A percentile compares a stretch with the other conserved stretches of the same genome.
phyloP scores from a whole-genome alignment of 257 asterid species.

The Rauvolfia tetraphylla region DNA sequence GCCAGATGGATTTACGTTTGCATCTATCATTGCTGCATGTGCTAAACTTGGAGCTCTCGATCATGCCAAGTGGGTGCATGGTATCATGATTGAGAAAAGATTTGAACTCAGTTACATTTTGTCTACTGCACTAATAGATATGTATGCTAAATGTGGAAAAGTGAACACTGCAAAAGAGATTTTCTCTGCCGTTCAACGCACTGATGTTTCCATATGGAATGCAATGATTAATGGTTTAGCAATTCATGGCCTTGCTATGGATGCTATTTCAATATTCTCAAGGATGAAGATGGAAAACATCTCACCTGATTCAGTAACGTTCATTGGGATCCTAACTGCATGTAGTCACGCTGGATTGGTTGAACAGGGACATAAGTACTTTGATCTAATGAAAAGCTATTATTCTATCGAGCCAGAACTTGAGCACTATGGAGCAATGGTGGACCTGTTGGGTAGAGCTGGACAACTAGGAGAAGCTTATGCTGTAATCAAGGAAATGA shows the following conservation, averaged over 20 bases:
- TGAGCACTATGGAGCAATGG: slow-evolving; percentile 85
- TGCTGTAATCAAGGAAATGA: slow-evolving; percentile 57
- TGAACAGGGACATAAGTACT: slow-evolving; percentile 54
- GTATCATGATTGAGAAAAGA: slow-evolving; percentile 49
- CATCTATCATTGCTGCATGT: slow-evolving; percentile 63
- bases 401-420: slow-evolving; percentile 58
- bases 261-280: slow-evolving; percentile 49
- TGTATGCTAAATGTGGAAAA: slow-evolving; percentile 83
- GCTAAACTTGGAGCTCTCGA: slow-evolving; percentile 65
- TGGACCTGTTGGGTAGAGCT: slow-evolving; percentile 67
- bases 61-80: slow-evolving; percentile 71
- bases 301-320: slow-evolving; percentile 59
- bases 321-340: slow-evolving; percentile 62
- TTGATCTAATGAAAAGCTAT: slow-evolving; percentile 48
- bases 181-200: slow-evolving; percentile 35
- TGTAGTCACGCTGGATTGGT: slow-evolving; percentile 71
- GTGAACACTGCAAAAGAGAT: slow-evolving; percentile 54
- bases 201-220: slow-evolving; percentile 64
- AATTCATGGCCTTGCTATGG: slow-evolving; percentile 62
- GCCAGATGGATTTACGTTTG: slow-evolving; percentile 67
- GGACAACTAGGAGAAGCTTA: slow-evolving; percentile 63
- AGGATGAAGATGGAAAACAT: slow-evolving; percentile 43
- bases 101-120: slow-evolving; percentile 54
- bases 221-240: slow-evolving; percentile 72
- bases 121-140: slow-evolving; percentile 69